Evolutionary conservation across 2,329 filamentous ascomycete species (phyloP).

Genomic region (Scedosporium dehoogii): DNA sequence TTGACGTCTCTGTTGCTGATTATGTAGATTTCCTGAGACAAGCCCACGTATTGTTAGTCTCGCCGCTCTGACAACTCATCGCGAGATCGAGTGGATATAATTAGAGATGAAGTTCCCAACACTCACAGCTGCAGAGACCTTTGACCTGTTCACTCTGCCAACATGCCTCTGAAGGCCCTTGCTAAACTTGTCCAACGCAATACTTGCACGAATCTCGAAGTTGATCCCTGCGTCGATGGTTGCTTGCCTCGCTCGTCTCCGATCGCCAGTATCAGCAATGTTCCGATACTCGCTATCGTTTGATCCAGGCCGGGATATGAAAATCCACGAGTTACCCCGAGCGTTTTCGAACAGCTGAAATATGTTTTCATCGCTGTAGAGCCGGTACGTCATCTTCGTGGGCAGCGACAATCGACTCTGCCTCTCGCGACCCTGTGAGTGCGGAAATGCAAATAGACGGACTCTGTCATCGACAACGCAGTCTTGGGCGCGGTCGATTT

Average conservation of each 20-base stretch:
- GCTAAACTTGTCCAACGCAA: constrained; percentile 28
- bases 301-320: constrained; percentile 17
- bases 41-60: constrained; percentile 2
- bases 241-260: constrained; percentile 11
- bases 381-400: constrained; percentile 25
- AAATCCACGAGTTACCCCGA: constrained; percentile 26
- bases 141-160: constrained; percentile 24
- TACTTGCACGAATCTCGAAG: constrained; percentile 14
- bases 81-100: too few species aligned
- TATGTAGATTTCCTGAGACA: constrained; percentile 26
- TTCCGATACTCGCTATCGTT: constrained; percentile 21
- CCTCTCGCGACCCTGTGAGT: constrained; percentile 22
- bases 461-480: constrained; percentile 22
- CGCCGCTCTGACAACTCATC: background rate
- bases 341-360: constrained; percentile 27
- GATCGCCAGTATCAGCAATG: constrained; percentile 19
- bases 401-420: constrained; percentile 22
- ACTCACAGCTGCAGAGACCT: constrained; percentile 26
- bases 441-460: constrained; percentile 26
- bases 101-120: too few species aligned
- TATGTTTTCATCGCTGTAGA: constrained; percentile 24
- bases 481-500: constrained; percentile 22
- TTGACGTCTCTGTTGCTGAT: constrained; percentile 29
- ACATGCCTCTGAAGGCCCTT: constrained; percentile 23
- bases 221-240: background rate